Percentiles rank a stretch among this genome's conserved stretches.
Conservation (phyloP, 1,284 basidiomycete genomes). For the Acaromyces ingoldii region DNA sequence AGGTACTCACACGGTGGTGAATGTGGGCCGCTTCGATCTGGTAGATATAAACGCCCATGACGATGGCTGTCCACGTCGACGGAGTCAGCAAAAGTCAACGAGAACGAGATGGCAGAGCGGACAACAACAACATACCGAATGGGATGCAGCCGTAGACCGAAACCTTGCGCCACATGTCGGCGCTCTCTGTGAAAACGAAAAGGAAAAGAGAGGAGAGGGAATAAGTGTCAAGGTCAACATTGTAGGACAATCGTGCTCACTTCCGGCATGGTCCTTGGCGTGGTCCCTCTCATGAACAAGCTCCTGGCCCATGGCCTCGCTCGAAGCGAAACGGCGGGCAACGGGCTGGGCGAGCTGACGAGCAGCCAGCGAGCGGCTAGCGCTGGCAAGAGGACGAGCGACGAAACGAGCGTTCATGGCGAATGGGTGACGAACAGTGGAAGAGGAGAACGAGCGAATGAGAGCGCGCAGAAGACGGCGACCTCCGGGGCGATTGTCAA, state of each 20-base stretch:
- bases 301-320: not conserved
- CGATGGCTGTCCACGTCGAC: not conserved
- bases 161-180: slow-evolving; percentile 18
- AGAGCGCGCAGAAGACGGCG: too few species aligned
- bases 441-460: not conserved
- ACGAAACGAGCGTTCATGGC: not conserved
- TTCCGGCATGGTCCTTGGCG: slow-evolving; percentile 2
- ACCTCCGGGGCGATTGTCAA: too few species aligned
- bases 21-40: slow-evolving; percentile 15
- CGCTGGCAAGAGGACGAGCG: not conserved
- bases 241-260: too few species aligned
- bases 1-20: not conserved
- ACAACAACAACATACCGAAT: not conserved
- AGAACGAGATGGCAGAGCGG: not conserved
- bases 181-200: slow-evolving; percentile 8
- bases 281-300: slow-evolving; percentile 2
- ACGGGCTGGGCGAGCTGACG: not conserved
- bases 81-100: not conserved
- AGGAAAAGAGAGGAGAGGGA: not conserved
- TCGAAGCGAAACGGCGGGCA: not conserved
- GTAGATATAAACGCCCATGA: slow-evolving; percentile 18
- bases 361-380: not conserved
- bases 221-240: too few species aligned
- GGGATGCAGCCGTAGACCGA: slow-evolving; percentile 13
- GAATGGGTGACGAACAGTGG: not conserved